A percentile compares a stretch with the other conserved stretches of the same genome.
Evolutionary conservation across 768 basidiomycete species (phyloP).

Genomic region (Termitomyces bulborhizus): DNA sequence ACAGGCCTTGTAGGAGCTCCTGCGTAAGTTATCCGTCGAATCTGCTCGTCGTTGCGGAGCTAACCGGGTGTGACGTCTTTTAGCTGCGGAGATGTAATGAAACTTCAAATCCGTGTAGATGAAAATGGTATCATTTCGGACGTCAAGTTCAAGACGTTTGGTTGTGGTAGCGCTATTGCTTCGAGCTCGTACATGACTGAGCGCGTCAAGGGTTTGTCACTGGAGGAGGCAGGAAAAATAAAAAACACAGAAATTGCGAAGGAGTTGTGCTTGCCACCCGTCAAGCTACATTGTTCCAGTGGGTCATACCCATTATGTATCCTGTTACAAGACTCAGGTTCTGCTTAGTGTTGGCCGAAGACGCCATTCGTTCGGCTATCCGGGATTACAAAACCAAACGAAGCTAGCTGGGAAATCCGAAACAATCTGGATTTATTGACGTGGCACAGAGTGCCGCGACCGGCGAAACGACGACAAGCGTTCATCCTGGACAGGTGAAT

Average conservation of each 20-base stretch:
- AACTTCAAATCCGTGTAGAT: slow-evolving; percentile 96
- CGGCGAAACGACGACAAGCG: slow-evolving; percentile 48
- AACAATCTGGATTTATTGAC: slow-evolving; percentile 63
- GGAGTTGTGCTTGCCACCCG: slow-evolving; percentile 91
- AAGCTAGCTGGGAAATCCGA: slow-evolving; percentile 38
- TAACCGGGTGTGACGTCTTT: slow-evolving; percentile 15
- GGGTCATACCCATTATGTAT: slow-evolving; percentile 20
- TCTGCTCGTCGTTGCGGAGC: slow-evolving; percentile 20
- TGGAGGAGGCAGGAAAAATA: slow-evolving; percentile 93
- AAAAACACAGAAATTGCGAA: slow-evolving; percentile 99
- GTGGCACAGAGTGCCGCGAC: slow-evolving; percentile 53
- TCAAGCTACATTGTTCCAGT: slow-evolving; percentile 96
- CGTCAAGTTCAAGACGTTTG: slow-evolving; percentile 99
- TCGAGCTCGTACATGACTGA: slow-evolving; percentile 99
- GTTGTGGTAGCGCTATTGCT: slow-evolving; percentile 97
- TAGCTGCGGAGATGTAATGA: slow-evolving; percentile 98
- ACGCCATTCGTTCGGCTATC: slow-evolving; percentile 97
- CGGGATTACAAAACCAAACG: slow-evolving; percentile 92
- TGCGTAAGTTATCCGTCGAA: slow-evolving; percentile 54
- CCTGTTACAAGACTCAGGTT: slow-evolving; percentile 13
- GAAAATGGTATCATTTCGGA: slow-evolving; percentile 94
- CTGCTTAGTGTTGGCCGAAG: slow-evolving; percentile 83
- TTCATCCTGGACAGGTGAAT: slow-evolving; percentile 35
- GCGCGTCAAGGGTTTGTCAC: slow-evolving; percentile 87
- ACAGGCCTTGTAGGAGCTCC: slow-evolving; percentile 98